Conservation (phyloP, 371 early-diverging fungal genomes). For the Rhizopus sp. region DNA sequence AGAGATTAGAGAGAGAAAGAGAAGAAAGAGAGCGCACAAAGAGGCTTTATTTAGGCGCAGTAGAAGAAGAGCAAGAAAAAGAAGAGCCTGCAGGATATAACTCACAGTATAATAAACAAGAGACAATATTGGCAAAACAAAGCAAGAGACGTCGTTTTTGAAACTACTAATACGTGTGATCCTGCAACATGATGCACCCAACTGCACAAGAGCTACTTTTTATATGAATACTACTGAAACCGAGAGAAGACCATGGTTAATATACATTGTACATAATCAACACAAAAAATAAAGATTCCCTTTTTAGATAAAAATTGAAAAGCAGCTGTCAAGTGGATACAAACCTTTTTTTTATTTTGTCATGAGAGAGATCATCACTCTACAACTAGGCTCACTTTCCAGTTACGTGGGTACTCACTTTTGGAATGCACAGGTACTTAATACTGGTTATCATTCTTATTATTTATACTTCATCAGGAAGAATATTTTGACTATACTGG, state of each 20-base stretch:
- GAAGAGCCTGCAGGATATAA: slow-evolving; percentile 15
- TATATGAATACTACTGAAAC: too few species aligned
- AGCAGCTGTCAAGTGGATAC: too few species aligned
- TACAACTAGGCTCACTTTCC: slow-evolving; percentile 85
- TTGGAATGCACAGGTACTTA: slow-evolving; percentile 89
- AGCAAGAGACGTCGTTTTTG: background rate
- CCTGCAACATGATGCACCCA: background rate
- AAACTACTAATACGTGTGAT: background rate
- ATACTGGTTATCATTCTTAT: background rate
- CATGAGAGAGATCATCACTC: slow-evolving; percentile 85
- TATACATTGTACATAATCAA: background rate
- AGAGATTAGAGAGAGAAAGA: slow-evolving; percentile 42
- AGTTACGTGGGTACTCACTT: slow-evolving; percentile 90
- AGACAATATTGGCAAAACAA: slow-evolving; percentile 22
- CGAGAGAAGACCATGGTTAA: background rate
- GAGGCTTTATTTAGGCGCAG: slow-evolving; percentile 23
- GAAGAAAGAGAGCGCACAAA: slow-evolving; percentile 31
- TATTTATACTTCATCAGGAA: slow-evolving; percentile 30
- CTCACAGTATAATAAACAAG: slow-evolving; percentile 27
- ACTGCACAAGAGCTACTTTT: background rate
- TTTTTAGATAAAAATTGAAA: too few species aligned
- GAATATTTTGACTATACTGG: slow-evolving; percentile 46
- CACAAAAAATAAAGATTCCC: slow-evolving; percentile 4
- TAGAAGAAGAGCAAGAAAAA: slow-evolving; percentile 1
- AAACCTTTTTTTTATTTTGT: slow-evolving; percentile 5